phyloP scores from a whole-genome alignment of 345 rosid genomes.

The Erodium maritimum region DNA sequence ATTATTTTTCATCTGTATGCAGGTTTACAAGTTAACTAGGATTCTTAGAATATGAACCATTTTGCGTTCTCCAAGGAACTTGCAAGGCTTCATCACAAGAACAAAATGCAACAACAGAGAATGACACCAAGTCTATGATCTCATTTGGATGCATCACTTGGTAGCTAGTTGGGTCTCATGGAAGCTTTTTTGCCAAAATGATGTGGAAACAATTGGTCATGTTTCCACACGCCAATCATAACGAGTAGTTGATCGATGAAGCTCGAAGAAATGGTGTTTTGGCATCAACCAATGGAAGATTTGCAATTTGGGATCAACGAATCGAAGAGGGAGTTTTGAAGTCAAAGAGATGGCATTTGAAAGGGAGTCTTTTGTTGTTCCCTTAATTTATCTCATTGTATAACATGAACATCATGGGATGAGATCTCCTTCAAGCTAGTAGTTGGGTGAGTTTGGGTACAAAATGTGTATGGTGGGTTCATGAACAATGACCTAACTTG shows the following conservation, averaged over 20 bases:
- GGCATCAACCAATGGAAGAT: background rate
- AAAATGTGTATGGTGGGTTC: no score
- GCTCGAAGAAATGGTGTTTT: no score
- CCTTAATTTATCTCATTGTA: background rate
- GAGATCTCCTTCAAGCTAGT: background rate
- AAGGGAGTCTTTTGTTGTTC: background rate
- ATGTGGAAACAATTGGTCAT: background rate
- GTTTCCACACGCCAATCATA: background rate
- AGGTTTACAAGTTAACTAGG: conserved; percentile 62
- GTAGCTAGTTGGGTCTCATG: background rate
- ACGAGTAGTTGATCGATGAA: background rate
- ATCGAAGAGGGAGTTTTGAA: background rate
- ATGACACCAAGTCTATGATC: no score
- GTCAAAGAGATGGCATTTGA: background rate
- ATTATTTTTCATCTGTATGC: conserved; percentile 3
- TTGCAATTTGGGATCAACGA: background rate
- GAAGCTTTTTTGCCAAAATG: background rate
- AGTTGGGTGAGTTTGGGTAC: no score
- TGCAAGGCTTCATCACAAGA: background rate
- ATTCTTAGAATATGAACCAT: conserved; percentile 44
- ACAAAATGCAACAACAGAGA: background rate
- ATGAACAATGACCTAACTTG: no score
- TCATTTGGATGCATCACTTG: no score
- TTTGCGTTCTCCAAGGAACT: background rate
- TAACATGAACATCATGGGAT: background rate